A percentile compares a stretch with the other conserved stretches of the same genome.
phyloP scores from a whole-genome alignment of 1,139 yeast species.

The Zygotorulaspora mrakii region DNA sequence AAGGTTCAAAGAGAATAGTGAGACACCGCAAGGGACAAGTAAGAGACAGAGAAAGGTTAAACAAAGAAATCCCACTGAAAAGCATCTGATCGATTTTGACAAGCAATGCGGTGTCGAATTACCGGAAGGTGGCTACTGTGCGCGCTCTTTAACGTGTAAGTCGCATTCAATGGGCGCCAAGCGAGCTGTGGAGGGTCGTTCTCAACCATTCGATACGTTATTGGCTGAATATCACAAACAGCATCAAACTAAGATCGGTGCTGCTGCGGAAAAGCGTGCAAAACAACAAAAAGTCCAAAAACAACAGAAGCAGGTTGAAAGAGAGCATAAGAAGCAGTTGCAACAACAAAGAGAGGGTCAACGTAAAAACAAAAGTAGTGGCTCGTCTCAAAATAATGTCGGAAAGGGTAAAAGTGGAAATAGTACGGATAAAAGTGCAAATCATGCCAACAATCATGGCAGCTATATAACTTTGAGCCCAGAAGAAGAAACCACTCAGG shows the following conservation, averaged over 20 bases:
- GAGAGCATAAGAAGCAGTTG: constrained; percentile 29
- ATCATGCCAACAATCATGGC: constrained; percentile 1
- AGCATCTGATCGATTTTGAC: constrained; percentile 89
- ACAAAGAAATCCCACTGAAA: constrained; percentile 55
- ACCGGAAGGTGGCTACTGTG: constrained; percentile 90
- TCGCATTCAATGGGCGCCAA: constrained; percentile 99
- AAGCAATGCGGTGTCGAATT: constrained; percentile 94
- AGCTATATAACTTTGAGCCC: constrained; percentile 41
- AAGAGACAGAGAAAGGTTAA: constrained; percentile 46
- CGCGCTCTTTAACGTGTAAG: constrained; percentile 91
- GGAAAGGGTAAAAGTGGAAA: constrained; percentile 8
- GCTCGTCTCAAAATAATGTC: constrained; percentile 7
- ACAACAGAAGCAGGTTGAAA: constrained; percentile 28
- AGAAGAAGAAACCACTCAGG: constrained; percentile 92
- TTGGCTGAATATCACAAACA: constrained; percentile 87
- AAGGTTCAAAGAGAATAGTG: constrained; percentile 15
- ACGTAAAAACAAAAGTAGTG: constrained; percentile 12
- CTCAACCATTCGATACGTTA: constrained; percentile 85
- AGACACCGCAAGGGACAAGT: constrained; percentile 21
- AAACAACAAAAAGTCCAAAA: constrained; percentile 32
- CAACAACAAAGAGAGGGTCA: constrained; percentile 20
- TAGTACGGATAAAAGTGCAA: constrained; percentile 7
- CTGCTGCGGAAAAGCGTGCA: constrained; percentile 63
- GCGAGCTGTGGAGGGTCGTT: constrained; percentile 88
- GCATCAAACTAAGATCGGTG: constrained; percentile 87